phyloP scores from a whole-genome alignment of 2,329 filamentous ascomycete species.

The Ophiostoma ulmi region DNA sequence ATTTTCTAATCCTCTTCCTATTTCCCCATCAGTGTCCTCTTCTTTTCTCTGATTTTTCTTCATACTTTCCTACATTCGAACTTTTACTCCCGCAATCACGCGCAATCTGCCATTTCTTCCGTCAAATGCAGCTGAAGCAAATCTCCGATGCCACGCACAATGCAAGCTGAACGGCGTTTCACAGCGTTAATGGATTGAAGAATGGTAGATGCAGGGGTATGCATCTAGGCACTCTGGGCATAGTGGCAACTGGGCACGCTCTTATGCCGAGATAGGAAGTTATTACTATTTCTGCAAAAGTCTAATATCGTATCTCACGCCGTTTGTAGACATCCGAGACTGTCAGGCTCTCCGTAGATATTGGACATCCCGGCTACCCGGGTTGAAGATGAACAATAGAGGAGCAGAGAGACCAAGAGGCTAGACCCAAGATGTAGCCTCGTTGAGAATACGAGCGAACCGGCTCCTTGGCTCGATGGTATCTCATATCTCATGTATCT shows the following conservation, averaged over 20 bases:
- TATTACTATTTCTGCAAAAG: not conserved
- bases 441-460: not conserved
- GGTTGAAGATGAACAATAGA: not conserved
- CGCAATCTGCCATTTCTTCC: not conserved
- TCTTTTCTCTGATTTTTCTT: not conserved
- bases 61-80: too few relatives aligned
- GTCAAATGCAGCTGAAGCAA: not conserved
- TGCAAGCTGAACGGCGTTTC: not conserved
- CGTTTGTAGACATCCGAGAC: not conserved
- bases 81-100: not conserved
- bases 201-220: slow-evolving; percentile 7
- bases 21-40: too few relatives aligned
- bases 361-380: not conserved
- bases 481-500: not conserved
- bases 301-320: not conserved
- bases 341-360: not conserved
- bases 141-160: not conserved
- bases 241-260: not conserved
- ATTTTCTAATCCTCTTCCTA: not conserved
- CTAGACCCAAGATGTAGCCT: not conserved
- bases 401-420: not conserved
- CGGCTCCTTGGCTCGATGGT: not conserved
- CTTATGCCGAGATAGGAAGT: slow-evolving; percentile 2
- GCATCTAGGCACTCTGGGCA: not conserved
- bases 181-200: not conserved